These are phyloP conservation scores for Fistulifera pelliculosa DNA, from an alignment of 108 stramenopile genomes.

Conservation along the genomic window DNA sequence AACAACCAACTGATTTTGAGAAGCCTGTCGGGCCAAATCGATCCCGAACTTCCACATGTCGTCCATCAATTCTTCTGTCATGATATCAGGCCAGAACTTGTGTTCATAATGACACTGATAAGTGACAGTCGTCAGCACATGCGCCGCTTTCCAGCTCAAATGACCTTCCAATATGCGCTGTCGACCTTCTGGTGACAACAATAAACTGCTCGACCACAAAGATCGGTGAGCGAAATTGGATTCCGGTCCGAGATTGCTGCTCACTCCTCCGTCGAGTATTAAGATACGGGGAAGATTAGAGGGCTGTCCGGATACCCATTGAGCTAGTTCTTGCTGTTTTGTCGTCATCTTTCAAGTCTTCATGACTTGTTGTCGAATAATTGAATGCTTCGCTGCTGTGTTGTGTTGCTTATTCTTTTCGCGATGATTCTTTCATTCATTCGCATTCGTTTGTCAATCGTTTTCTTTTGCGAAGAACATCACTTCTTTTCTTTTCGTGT, in stretches of 20 bases:
- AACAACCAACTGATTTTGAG: conserved; percentile 21
- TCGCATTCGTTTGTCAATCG: no score
- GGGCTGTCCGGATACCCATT: no score
- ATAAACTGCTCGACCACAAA: conserved; percentile 48
- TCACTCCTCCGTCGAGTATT: conserved; percentile 55
- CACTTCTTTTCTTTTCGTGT: no score
- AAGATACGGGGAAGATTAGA: conserved; percentile 13
- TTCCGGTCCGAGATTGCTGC: conserved; percentile 28
- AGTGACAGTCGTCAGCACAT: conserved; percentile 50
- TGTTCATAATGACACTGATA: conserved; percentile 51
- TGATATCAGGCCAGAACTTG: neutral
- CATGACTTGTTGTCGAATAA: no score
- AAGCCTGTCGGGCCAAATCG: conserved; percentile 24
- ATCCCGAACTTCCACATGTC: conserved; percentile 30
- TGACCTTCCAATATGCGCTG: conserved; percentile 33
- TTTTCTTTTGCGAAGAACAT: no score
- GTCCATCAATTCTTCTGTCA: neutral
- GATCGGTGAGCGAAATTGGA: conserved; percentile 24
- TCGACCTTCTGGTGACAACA: conserved; percentile 23
- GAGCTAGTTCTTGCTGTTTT: no score
- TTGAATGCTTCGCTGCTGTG: no score
- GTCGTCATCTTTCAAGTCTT: no score
- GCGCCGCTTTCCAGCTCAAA: conserved; percentile 32
- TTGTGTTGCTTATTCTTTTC: no score
- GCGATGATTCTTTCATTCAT: no score